These are phyloP conservation scores for Austroboletus festivus DNA, from an alignment of 768 basidiomycete genomes.

Conservation along the genomic window DNA sequence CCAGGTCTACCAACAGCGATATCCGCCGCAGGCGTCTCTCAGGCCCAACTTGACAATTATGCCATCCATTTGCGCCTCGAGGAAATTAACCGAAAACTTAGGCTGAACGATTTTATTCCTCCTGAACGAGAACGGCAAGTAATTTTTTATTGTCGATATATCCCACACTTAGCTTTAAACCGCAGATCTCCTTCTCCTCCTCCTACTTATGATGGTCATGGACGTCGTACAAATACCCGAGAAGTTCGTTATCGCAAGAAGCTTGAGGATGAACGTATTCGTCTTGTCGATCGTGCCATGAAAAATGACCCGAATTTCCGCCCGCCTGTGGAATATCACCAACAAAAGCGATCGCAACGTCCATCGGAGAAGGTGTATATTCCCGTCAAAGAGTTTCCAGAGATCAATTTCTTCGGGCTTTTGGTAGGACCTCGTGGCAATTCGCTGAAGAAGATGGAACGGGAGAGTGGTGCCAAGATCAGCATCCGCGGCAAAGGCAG, in stretches of 20 bases:
- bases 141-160: background rate
- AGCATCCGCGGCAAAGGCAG: conserved; percentile 97
- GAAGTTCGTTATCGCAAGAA: conserved; percentile 98
- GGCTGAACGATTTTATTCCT: conserved; percentile 92
- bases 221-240: conserved; percentile 96
- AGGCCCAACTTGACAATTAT: conserved; percentile 95
- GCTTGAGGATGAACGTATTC: conserved; percentile 87
- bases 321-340: conserved; percentile 94
- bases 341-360: conserved; percentile 88
- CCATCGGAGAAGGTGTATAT: conserved; percentile 99
- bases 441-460: conserved; percentile 99
- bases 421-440: conserved; percentile 98
- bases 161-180: conserved; percentile 12
- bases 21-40: conserved; percentile 88
- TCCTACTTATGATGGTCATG: conserved; percentile 95
- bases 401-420: conserved; percentile 99
- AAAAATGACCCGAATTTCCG: conserved; percentile 98
- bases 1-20: conserved; percentile 95
- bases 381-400: conserved; percentile 98
- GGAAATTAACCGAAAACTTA: conserved; percentile 94
- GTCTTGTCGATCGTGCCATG: conserved; percentile 93
- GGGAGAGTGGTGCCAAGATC: conserved; percentile 97
- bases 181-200: conserved; percentile 91
- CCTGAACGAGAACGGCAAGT: conserved; percentile 86
- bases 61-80: conserved; percentile 94